Evolutionary conservation across 768 basidiomycete genomes (phyloP), one percentile per base, ranked within the genome.

Genomic region (Rhizopogon rudus): DNA sequence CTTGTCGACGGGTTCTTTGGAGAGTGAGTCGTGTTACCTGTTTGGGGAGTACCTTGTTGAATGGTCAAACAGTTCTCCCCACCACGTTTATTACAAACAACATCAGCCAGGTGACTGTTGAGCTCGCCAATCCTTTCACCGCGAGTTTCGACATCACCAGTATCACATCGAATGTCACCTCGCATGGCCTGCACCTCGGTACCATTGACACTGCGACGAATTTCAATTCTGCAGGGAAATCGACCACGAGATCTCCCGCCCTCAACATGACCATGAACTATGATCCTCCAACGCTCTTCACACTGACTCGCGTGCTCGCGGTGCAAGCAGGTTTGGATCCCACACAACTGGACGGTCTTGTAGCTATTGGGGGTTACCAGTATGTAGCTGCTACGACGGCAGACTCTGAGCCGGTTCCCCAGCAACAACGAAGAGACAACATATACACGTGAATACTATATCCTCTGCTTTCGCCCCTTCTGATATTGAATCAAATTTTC

Each of bases 41-140:
- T 35, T 46, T 13, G 44, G n/a, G 20, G 31, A 42, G 31, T 25
- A 40, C 20, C 13, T 6, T 29, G 28, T 48, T 55, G 41, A 35
- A 59, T 25, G 22, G 10, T 54, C 44, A 12, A 6, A 8, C 58
- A 82, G 84, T 89, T 43, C 74, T 90, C 20, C 62, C 82, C 3
- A 85, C 84, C 9, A 89, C 87, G 22, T 86, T 86, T 16, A 71
- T 70, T 29, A 67, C 69, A 54, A 81, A 83, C 60, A 85, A 89
- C 65, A 77, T 88, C 57, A 79, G 80, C 40, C 83, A 86, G 60
- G 83, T 86, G 51, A 77, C 76, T 7, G 85, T 88, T 35, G 67
- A 75, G 29, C 74, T 91, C 31, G 73, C 65, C 44, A 89, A 91
- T 65, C 87, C 87, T 3, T 90, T 91, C 71, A 82, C 80, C 5